Conservation (phyloP, 148 eudicot genomes). For the Cornus kousa region DNA sequence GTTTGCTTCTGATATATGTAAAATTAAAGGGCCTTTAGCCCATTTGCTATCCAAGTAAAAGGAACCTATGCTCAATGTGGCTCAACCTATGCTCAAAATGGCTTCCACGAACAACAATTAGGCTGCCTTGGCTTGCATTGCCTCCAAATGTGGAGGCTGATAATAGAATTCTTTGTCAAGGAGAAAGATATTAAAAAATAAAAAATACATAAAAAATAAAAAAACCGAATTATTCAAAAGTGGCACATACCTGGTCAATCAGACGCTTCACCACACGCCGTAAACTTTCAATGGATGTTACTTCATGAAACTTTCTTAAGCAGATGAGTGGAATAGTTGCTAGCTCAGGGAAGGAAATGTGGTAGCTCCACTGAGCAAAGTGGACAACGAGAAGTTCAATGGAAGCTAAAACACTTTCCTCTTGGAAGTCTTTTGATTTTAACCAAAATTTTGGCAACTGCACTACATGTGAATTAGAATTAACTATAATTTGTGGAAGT, state of each 20-base stretch:
- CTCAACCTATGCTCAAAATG: no score
- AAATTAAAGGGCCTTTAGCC: no score
- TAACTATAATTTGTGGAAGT: not conserved
- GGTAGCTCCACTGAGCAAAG: conserved; percentile 83
- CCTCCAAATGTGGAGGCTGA: not conserved
- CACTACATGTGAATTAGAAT: conserved; percentile 11
- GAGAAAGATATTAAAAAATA: not conserved
- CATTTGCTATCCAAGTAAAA: no score
- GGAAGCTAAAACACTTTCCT: conserved; percentile 60
- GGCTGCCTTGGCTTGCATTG: not conserved
- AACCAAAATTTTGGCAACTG: conserved; percentile 87
- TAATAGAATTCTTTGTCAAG: not conserved
- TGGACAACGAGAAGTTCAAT: conserved; percentile 69
- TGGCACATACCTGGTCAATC: conserved; percentile 71
- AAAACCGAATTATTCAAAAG: not conserved
- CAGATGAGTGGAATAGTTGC: conserved; percentile 74
- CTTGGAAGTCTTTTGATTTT: conserved; percentile 66
- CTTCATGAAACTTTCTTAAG: conserved; percentile 63
- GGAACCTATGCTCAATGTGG: no score
- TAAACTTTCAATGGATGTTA: conserved; percentile 52
- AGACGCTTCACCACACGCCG: conserved; percentile 68
- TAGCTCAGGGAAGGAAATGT: conserved; percentile 90
- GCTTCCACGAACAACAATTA: no score
- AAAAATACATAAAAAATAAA: no score
- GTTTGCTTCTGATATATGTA: no score